A percentile compares a stretch with the other conserved stretches of the same genome.
These are phyloP conservation scores for Microbotryomycetes sp. DNA, from an alignment of 1,284 basidiomycete genomes.

Conservation along the genomic window DNA sequence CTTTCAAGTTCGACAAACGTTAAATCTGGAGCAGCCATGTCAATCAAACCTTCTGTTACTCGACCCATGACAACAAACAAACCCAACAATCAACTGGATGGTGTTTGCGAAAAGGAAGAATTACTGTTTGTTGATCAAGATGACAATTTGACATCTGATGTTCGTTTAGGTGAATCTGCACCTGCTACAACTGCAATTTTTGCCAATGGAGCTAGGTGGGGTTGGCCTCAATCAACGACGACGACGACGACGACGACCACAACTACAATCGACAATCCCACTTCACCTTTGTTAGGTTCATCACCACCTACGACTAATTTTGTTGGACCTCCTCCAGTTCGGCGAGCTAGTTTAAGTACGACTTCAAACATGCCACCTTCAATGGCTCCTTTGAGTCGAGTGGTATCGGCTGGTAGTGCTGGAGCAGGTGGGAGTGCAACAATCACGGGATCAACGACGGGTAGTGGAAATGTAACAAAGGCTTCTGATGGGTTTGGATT, in stretches of 20 bases:
- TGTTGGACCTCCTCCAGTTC: background rate
- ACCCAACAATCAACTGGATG: constrained; percentile 11
- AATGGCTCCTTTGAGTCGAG: constrained; percentile 27
- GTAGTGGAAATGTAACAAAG: no score
- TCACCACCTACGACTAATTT: constrained; percentile 6
- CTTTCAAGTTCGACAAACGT: background rate
- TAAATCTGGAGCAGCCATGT: background rate
- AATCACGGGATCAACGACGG: constrained; percentile 7
- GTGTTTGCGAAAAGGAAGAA: constrained; percentile 28
- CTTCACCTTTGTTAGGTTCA: constrained; percentile 5
- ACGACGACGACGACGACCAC: background rate
- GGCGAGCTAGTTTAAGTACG: background rate
- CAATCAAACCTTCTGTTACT: background rate
- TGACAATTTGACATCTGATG: background rate
- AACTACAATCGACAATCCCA: background rate
- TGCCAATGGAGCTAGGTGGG: constrained; percentile 27
- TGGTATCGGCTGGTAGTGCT: constrained; percentile 16
- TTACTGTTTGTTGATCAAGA: constrained; percentile 1
- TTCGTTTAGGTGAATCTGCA: background rate
- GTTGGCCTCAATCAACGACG: constrained; percentile 17
- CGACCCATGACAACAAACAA: background rate
- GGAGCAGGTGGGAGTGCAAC: constrained; percentile 7
- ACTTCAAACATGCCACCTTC: constrained; percentile 6
- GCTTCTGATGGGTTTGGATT: constrained; percentile 18
- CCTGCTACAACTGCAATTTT: constrained; percentile 12